These are phyloP conservation scores for Viola pubescens DNA, from an alignment of 441 rosid genomes.

Conservation along the genomic window DNA sequence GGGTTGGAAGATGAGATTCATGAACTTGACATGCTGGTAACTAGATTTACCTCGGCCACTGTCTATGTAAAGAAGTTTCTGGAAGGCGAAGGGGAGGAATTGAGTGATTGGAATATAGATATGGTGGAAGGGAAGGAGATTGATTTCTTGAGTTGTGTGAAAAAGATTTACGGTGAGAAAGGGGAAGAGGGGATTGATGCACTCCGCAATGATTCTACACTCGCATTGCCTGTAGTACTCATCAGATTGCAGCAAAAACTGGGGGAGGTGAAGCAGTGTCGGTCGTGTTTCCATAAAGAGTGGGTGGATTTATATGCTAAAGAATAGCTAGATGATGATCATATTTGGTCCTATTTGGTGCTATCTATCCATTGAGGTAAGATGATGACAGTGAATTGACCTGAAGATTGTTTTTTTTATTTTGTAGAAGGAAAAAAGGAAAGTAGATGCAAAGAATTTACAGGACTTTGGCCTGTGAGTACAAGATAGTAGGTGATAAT, in stretches of 20 bases:
- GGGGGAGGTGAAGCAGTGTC: conserved; percentile 80
- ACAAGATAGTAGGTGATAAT: too few relatives aligned
- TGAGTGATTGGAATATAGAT: not conserved
- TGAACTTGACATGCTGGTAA: too few relatives aligned
- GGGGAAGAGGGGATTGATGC: conserved; percentile 79
- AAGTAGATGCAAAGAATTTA: too few relatives aligned
- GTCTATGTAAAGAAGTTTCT: not conserved
- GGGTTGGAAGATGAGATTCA: too few relatives aligned
- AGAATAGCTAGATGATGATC: conserved; percentile 27
- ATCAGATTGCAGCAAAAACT: conserved; percentile 83
- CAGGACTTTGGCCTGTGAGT: too few relatives aligned
- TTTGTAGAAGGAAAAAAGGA: too few relatives aligned
- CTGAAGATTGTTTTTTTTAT: too few relatives aligned
- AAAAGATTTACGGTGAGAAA: conserved; percentile 81
- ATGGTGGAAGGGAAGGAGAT: conserved; percentile 9
- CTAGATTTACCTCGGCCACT: not conserved
- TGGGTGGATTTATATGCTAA: conserved; percentile 85
- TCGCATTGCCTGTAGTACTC: conserved; percentile 64
- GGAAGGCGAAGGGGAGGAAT: not conserved
- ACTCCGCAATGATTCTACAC: conserved; percentile 57
- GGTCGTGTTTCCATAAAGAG: conserved; percentile 65
- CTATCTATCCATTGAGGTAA: too few relatives aligned
- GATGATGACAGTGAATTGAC: too few relatives aligned
- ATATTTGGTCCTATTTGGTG: too few relatives aligned
- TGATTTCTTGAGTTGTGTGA: conserved; percentile 49